Evolutionary conservation across 345 rosid species (phyloP), one percentile per base, ranked within the genome.

Genomic region (Citrus glauca): DNA sequence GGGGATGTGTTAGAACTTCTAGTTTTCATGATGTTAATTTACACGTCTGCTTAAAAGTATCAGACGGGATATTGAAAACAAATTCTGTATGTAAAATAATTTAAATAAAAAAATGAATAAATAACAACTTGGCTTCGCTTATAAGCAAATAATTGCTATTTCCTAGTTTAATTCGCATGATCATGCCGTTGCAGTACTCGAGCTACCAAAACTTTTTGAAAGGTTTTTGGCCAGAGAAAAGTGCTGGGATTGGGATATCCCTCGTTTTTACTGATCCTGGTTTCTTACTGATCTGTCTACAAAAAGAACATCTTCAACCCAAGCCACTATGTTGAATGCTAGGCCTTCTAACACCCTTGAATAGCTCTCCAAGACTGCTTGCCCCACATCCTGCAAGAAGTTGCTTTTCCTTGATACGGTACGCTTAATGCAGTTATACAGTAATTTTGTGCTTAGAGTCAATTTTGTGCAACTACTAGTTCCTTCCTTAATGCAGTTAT

Each of bases 271-370:
- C 71, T 81, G 74, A 16, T 84, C 86, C 80, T 85, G 85, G 74
- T 71, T 86, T 82, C 88, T 86, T 74, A 84, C 82, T 37, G 93
- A 79, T 82, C 75, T 86, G 77, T 92, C 94, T 53, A 87, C 97
- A 80, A 82, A 85, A 64, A 93, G 86, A 78, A 95, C 98, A 87
- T 95, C 98, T 62, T 92, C 97, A 73, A 92, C 91, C 98, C 98
- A 89, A 33, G 98, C 90, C 4, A 93, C 95, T 57, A 90, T 84
- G 82, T 93, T 95, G 88, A 92, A 95, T 35, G 98, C 98, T 69
- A 93, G 76, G 28, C 98, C 95, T 87, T 95, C 98, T 62, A 95
- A 75, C 45, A 93, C 96, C 76, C 98, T 87, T 1, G 98, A 95
- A 79, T 93, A 95, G 85, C 98, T 93, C 86, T 95, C 98, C 66